phyloP scores from a whole-genome alignment of 2,329 filamentous ascomycete genomes.

The Botrytis sinoallii region DNA sequence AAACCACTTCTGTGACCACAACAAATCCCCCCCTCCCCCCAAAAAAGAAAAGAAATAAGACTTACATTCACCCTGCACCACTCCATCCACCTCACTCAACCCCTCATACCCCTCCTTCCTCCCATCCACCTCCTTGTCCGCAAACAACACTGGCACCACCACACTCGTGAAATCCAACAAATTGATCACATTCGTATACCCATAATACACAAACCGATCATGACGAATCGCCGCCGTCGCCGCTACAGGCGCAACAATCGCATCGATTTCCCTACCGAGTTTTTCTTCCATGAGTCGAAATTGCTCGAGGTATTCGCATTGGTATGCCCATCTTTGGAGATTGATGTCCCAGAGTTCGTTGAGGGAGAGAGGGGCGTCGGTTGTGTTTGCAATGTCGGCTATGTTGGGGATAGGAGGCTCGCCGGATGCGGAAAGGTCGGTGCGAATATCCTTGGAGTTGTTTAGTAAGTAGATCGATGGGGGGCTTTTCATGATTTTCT shows the following conservation, averaged over 20 bases:
- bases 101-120: constrained; percentile 23
- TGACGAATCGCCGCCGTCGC: constrained; percentile 38
- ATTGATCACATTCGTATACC: constrained; percentile 31
- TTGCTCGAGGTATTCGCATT: constrained; percentile 38
- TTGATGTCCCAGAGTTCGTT: constrained; percentile 31
- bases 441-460: constrained; percentile 25
- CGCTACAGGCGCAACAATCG: constrained; percentile 37
- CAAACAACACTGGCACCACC: constrained; percentile 44
- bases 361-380: constrained; percentile 27
- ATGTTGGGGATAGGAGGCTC: constrained; percentile 42
- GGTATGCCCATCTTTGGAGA: constrained; percentile 32
- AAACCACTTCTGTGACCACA: background rate
- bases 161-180: constrained; percentile 39
- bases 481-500: background rate
- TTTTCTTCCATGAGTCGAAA: constrained; percentile 33
- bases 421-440: constrained; percentile 29
- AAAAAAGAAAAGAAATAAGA: background rate
- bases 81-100: constrained; percentile 29
- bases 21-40: background rate
- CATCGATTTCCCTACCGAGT: constrained; percentile 36
- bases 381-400: constrained; percentile 26
- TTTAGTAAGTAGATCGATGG: background rate
- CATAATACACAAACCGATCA: constrained; percentile 30
- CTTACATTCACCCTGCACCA: constrained; percentile 34
- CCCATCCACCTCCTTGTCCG: constrained; percentile 41